phyloP scores from a whole-genome alignment of 1,284 basidiomycete genomes.

The Mycena sp. region DNA sequence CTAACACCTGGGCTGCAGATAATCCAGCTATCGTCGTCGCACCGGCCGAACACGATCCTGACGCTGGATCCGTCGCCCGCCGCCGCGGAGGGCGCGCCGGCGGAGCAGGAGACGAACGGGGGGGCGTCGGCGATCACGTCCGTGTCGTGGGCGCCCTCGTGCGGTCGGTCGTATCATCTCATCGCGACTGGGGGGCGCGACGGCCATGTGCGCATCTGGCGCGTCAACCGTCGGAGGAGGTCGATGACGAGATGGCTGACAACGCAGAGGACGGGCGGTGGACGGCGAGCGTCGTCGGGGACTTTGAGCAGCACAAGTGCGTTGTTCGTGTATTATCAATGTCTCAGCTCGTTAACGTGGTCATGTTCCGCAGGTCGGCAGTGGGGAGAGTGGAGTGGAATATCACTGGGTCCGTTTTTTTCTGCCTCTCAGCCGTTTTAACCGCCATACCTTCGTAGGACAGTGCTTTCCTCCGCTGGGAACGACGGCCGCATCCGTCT shows the following conservation, averaged over 20 bases:
- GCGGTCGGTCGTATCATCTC: slow-evolving; percentile 91
- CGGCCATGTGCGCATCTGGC: slow-evolving; percentile 90
- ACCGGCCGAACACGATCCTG: slow-evolving; percentile 54
- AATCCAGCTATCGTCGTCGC: slow-evolving; percentile 67
- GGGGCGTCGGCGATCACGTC: slow-evolving; percentile 74
- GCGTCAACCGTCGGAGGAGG: slow-evolving; percentile 64
- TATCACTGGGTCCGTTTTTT: slow-evolving; percentile 75
- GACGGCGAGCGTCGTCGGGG: slow-evolving; percentile 80
- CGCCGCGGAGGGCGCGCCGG: slow-evolving; percentile 5
- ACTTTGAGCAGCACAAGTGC: slow-evolving; percentile 87
- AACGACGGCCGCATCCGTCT: slow-evolving; percentile 90
- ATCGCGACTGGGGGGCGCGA: slow-evolving; percentile 90
- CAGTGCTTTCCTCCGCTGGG: slow-evolving; percentile 87
- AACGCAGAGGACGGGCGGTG: slow-evolving; percentile 65
- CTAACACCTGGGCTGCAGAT: slow-evolving; percentile 44
- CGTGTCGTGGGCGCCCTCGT: slow-evolving; percentile 91
- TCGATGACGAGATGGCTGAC: slow-evolving; percentile 40
- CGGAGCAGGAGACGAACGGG: slow-evolving; percentile 15
- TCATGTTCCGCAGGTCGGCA: slow-evolving; percentile 58
- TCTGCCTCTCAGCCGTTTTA: slow-evolving; percentile 26
- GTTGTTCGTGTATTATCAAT: slow-evolving; percentile 30
- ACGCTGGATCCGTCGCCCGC: slow-evolving; percentile 50
- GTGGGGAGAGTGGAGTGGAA: slow-evolving; percentile 87
- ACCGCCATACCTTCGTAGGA: slow-evolving; percentile 56
- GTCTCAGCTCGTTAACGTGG: neutral